Conservation (phyloP, 306 rosid genomes). For the Hippophae gyantsensis region DNA sequence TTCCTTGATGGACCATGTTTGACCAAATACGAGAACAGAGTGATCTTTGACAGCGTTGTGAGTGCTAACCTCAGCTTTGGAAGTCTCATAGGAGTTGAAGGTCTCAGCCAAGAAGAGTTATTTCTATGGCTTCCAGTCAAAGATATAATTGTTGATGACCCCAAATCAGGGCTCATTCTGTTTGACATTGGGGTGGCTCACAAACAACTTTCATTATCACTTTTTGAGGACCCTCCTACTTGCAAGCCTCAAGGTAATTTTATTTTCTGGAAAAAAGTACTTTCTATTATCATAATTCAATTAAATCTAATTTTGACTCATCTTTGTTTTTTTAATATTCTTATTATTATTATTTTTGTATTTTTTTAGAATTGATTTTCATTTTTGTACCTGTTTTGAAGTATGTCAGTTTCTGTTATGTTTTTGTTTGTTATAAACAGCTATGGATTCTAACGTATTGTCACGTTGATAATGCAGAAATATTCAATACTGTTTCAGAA, state of each 20-base stretch:
- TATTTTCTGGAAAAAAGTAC: neutral
- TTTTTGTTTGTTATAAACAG: conserved; percentile 19
- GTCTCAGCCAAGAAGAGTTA: conserved; percentile 75
- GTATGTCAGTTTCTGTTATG: conserved; percentile 16
- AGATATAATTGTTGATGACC: conserved; percentile 72
- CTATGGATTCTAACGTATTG: conserved; percentile 11
- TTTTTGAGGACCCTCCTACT: conserved; percentile 82
- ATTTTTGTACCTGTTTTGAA: conserved; percentile 11
- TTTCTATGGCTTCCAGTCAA: conserved; percentile 82
- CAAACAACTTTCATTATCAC: conserved; percentile 70
- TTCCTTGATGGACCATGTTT: conserved; percentile 69
- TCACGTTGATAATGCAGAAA: conserved; percentile 2
- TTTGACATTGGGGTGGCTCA: conserved; percentile 85
- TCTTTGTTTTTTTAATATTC: neutral
- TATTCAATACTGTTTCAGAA: conserved; percentile 18
- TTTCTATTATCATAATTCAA: too few relatives aligned
- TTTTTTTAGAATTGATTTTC: neutral
- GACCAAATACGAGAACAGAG: conserved; percentile 70
- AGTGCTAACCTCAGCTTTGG: conserved; percentile 80
- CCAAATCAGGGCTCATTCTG: conserved; percentile 62
- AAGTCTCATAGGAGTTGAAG: conserved; percentile 70
- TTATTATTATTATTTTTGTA: neutral
- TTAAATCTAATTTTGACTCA: neutral
- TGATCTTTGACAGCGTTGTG: conserved; percentile 51
- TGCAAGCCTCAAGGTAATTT: conserved; percentile 59